Evolutionary conservation across 1,284 basidiomycete genomes (phyloP), one percentile per base, ranked within the genome.

Genomic region (Meira miltonrushii): DNA sequence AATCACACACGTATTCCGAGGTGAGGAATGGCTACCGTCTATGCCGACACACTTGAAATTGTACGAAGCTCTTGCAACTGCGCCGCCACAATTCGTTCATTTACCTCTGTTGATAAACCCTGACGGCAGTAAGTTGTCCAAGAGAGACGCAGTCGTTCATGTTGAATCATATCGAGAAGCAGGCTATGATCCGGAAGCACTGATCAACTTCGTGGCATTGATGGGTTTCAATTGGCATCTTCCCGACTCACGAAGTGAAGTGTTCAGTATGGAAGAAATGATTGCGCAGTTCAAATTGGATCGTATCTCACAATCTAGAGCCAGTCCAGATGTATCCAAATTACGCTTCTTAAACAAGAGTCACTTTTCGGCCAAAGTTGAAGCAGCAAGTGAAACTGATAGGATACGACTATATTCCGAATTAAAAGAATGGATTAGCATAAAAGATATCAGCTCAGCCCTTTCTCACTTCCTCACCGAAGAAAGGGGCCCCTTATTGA

Each of bases 1-100:
- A 0, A 92, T 99, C 47, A 90, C 91, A 0, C 94, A 98, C 79
- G 93, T 98, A 2, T 80, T 98, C 1, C 85, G 95, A 19, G 95
- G 95, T 44, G 94, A 97, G 87, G 94, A 98, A 84, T 98, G 95
- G 95, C 82, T 97, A 1, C 88, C 92, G 0, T 95, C 92, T 0
- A 83, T 94, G n/a, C 89, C 92, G 0, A 85, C 95, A 41, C 94
- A 99, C 78, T 83, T 96, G 12, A 88, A 90, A 68, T 81, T 99
- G 13, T 98, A 97, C 75, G 82, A 86, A 2, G 87, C 87, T 2
- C 83, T 99, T 7, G 85, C 83, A 0, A 81, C 91, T 49, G 68
- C 80, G 2, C 84, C 88, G 0, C 95, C 95, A 0, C 78, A 84
- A 60, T 98, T 93, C 67, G 94, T 87, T 0, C 95, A 98, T 77